Evolutionary conservation across 345 rosid genomes (phyloP).

Genomic region (Theobroma cacao): DNA sequence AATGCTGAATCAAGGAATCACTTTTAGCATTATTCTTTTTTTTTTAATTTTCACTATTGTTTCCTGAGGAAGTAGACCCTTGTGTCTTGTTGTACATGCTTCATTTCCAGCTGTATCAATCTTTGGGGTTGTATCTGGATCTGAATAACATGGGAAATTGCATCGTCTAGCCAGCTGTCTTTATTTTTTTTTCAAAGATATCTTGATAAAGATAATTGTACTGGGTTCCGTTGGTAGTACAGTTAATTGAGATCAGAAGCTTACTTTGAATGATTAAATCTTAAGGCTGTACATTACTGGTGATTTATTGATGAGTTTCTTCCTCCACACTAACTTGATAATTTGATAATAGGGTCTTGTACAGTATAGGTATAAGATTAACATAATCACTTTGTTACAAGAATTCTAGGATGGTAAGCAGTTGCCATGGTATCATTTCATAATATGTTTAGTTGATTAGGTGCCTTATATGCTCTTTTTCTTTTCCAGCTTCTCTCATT

Average conservation of each 20-base stretch:
- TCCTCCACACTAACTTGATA: background rate
- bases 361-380: background rate
- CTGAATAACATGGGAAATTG: background rate
- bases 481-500: background rate
- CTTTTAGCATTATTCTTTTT: background rate
- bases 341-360: background rate
- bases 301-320: background rate
- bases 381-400: background rate
- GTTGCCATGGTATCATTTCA: background rate
- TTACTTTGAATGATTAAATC: slow-evolving; percentile 7
- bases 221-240: background rate
- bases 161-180: background rate
- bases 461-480: background rate
- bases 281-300: background rate
- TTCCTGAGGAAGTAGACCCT: background rate
- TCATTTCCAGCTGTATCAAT: slow-evolving; percentile 6
- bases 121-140: background rate
- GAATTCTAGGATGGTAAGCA: background rate
- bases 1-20: slow-evolving; percentile 10
- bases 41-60: background rate
- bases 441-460: background rate
- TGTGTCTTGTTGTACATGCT: background rate
- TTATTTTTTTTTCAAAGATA: background rate
- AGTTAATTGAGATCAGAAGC: background rate
- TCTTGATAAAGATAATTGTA: background rate